These are phyloP conservation scores for Filobasidium floriforme DNA, from an alignment of 768 basidiomycete genomes.

Conservation along the genomic window DNA sequence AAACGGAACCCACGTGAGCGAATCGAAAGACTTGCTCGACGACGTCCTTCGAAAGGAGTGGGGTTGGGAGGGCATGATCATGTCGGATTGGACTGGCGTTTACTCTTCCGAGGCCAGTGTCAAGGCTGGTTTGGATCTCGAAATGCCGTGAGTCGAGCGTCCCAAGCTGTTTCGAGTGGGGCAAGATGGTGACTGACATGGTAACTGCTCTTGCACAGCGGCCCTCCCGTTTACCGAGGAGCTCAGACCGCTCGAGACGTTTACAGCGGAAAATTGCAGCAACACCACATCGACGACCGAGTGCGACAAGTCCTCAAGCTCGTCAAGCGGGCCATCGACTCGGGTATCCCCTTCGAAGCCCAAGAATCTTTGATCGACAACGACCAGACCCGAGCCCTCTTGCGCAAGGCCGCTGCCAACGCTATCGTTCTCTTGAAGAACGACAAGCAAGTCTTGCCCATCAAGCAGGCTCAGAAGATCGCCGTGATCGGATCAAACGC, in stretches of 20 bases:
- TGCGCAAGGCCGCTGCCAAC: conserved; percentile 61
- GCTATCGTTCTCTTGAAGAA: conserved; percentile 73
- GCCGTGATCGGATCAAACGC: conserved; percentile 60
- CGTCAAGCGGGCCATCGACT: conserved; percentile 50
- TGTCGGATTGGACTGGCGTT: conserved; percentile 72
- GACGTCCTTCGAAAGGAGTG: conserved; percentile 60
- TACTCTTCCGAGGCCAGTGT: conserved; percentile 54
- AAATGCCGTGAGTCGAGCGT: conserved; percentile 29
- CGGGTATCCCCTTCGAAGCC: conserved; percentile 55
- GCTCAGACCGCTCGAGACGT: conserved; percentile 20
- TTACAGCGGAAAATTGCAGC: conserved; percentile 48
- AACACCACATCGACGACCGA: conserved; percentile 28
- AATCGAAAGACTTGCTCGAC: conserved; percentile 51
- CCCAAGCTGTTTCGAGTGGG: background rate
- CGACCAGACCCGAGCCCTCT: conserved; percentile 46
- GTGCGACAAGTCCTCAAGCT: conserved; percentile 49
- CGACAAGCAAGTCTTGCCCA: conserved; percentile 53
- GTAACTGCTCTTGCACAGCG: conserved; percentile 49
- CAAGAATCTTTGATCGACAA: conserved; percentile 46
- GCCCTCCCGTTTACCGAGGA: conserved; percentile 36
- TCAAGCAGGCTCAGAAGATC: conserved; percentile 54
- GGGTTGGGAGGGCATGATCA: conserved; percentile 57
- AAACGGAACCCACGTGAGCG: conserved; percentile 58
- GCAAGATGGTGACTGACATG: conserved; percentile 41
- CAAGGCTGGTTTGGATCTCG: conserved; percentile 56